Conservation (phyloP, 106 monocot species). For the Triglochin maritima region DNA sequence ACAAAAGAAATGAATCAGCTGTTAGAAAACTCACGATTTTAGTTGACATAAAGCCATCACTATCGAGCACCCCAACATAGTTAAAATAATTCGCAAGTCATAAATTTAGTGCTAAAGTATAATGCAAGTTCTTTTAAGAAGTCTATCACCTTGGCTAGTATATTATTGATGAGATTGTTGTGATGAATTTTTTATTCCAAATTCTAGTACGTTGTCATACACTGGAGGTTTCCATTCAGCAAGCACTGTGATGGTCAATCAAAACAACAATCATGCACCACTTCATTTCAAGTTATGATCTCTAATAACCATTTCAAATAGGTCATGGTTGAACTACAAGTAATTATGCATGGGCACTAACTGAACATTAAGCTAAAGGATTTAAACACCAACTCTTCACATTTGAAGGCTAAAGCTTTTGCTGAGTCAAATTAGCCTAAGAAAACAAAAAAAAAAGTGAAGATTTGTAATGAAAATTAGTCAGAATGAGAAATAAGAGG, state of each 20-base stretch:
- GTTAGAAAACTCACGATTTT: slow-evolving; percentile 57
- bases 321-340: too few species aligned
- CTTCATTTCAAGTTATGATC: too few species aligned
- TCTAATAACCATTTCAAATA: too few species aligned
- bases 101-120: too few species aligned
- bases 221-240: slow-evolving; percentile 99
- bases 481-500: too few species aligned
- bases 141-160: slow-evolving; percentile 82
- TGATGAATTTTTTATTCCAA: slow-evolving; percentile 99
- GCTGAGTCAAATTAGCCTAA: slow-evolving; percentile 84
- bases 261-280: too few species aligned
- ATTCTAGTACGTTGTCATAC: slow-evolving; percentile 83
- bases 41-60: slow-evolving; percentile 97
- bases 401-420: slow-evolving; percentile 82
- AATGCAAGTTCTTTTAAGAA: too few species aligned
- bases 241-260: slow-evolving; percentile 46
- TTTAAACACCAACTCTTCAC: slow-evolving; percentile 45
- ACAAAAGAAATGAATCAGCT: too few species aligned
- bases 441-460: slow-evolving; percentile 2
- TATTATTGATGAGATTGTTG: slow-evolving; percentile 98
- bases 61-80: slow-evolving; percentile 41
- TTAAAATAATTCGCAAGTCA: not conserved
- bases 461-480: too few species aligned
- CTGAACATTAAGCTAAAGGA: too few species aligned
- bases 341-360: too few species aligned